Base-by-base conservation (phyloP, 2,329 filamentous ascomycete species). In the Epichloe brachyelytri region DNA sequence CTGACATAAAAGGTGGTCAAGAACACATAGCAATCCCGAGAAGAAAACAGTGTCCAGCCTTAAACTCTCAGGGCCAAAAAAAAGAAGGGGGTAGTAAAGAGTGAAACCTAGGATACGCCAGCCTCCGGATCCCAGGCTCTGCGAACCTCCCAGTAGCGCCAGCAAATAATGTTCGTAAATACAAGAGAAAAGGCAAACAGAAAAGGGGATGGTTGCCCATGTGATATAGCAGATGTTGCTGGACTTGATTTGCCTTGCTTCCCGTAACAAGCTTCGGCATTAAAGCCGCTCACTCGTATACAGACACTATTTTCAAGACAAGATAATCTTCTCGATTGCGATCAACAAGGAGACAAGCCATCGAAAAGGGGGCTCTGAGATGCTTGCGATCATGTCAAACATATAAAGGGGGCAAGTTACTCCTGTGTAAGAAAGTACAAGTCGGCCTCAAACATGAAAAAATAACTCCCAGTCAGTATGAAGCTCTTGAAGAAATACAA, bases 401-500 rank as follows among this genome's bases (percentile, higher is more conserved):
- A 36, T 34, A 14, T n/a, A 11, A 40, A 8, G 15, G 15, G 20
- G 17, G 36, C 22, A 12, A 48, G 20, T 48, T 22, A 20, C 36
- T 48, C 33, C 43, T 7, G 17, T 20, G 30, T 30, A 46, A 5
- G 33, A 51, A 55, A 50, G 41, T 37, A n/a, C 38, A 53, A 30
- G 37, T 33, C 39, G 22, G 34, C 15, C 22, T 48, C 33, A 33
- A 40, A 41, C 40, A 39, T 50, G 22, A 38, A 47, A 19, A 37
- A 39, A 22, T 1, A 53, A 48, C 39, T 44, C 43, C 51, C 48
- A 48, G 37, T 51, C 46, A 49, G 45, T 43, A 38, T 34, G 38
- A 50, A 33, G 33, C 36, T 36, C 36, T 45, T 39, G 34, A 48
- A 49, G 43, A 49, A 43, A 53, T 58, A 56, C 55, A 57, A 59